Evolutionary conservation across 2,329 filamentous ascomycete genomes (phyloP).

Genomic region (Aspergillus sp.): DNA sequence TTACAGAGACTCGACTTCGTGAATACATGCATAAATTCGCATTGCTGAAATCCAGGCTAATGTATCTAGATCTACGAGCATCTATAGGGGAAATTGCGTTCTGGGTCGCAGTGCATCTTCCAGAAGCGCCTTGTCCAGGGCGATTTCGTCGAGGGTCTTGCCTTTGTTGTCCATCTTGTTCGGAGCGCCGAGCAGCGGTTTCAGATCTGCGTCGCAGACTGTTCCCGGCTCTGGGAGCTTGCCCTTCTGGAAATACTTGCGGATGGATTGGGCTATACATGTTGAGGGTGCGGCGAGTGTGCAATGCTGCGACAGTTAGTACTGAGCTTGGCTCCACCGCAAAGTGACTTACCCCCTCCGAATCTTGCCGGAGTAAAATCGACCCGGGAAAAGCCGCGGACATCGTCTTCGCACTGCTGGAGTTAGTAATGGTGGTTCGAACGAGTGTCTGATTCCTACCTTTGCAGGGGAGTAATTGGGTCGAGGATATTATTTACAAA

Average conservation of each 20-base stretch:
- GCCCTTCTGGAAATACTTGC: slow-evolving; percentile 45
- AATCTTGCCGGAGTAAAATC: slow-evolving; percentile 46
- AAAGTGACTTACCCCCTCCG: slow-evolving; percentile 38
- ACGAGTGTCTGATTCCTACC: slow-evolving; percentile 17
- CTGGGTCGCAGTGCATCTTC: slow-evolving; percentile 13
- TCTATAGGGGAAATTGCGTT: slow-evolving; percentile 11
- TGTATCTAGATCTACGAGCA: neutral
- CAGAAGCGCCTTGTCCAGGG: slow-evolving; percentile 19
- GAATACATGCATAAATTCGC: too few relatives aligned
- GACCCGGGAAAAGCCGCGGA: slow-evolving; percentile 44
- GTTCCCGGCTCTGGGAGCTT: slow-evolving; percentile 35
- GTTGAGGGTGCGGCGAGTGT: slow-evolving; percentile 35
- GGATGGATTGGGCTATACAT: slow-evolving; percentile 37
- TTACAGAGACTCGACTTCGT: too few relatives aligned
- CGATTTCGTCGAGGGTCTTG: slow-evolving; percentile 3
- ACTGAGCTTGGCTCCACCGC: neutral
- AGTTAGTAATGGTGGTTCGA: slow-evolving; percentile 3
- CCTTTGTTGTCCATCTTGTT: slow-evolving; percentile 1
- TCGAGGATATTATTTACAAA: slow-evolving; percentile 60
- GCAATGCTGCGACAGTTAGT: slow-evolving; percentile 27
- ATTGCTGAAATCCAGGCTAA: neutral
- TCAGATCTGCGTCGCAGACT: slow-evolving; percentile 39
- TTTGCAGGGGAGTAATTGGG: slow-evolving; percentile 57
- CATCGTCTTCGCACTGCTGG: slow-evolving; percentile 37
- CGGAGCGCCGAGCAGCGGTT: slow-evolving; percentile 29